phyloP scores from a whole-genome alignment of 768 basidiomycete species.

The Mycena polygramma region DNA sequence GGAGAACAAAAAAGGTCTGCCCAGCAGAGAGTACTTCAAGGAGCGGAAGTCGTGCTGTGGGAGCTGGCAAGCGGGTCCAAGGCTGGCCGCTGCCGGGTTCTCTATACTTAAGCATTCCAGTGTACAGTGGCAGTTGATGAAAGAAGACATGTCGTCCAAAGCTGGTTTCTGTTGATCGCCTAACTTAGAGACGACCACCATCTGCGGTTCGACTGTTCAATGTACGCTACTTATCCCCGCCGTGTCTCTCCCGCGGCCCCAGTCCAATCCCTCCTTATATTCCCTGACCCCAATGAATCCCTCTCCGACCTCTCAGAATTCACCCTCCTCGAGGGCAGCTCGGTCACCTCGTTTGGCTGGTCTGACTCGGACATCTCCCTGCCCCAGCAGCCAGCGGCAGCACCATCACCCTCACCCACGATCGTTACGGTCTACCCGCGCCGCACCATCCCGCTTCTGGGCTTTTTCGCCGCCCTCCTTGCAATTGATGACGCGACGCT shows the following conservation, averaged over 20 bases:
- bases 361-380: slow-evolving; percentile 8
- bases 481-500: slow-evolving; percentile 21
- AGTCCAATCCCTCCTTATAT: background rate
- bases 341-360: slow-evolving; percentile 5
- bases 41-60: background rate
- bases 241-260: background rate
- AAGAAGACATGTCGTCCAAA: too few relatives aligned
- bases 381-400: background rate
- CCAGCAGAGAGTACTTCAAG: slow-evolving; percentile 39
- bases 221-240: slow-evolving; percentile 4
- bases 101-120: background rate
- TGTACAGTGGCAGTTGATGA: too few relatives aligned
- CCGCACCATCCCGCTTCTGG: slow-evolving; percentile 6
- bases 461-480: slow-evolving; percentile 24
- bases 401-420: background rate
- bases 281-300: slow-evolving; percentile 21
- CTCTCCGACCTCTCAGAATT: slow-evolving; percentile 12
- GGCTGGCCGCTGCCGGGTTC: background rate
- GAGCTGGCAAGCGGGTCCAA: background rate
- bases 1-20: slow-evolving; percentile 32
- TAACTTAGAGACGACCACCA: too few relatives aligned
- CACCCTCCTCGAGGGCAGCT: slow-evolving; percentile 28
- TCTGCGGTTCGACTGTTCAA: background rate
- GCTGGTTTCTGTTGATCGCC: too few relatives aligned
- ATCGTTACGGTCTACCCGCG: background rate